These are phyloP conservation scores for Xylaria palmicola DNA, from an alignment of 495 filamentous ascomycete genomes.

Conservation along the genomic window DNA sequence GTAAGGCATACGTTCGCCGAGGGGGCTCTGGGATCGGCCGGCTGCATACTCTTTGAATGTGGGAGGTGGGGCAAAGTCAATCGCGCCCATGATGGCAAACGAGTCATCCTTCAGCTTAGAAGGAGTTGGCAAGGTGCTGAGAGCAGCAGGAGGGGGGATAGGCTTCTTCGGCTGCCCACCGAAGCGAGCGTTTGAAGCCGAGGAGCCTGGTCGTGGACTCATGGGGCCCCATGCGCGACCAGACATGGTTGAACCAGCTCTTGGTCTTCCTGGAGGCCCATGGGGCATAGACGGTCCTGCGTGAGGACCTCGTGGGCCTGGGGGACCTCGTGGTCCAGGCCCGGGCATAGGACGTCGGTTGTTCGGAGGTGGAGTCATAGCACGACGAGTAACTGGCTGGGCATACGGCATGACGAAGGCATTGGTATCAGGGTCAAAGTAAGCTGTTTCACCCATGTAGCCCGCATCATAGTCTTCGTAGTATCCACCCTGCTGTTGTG, in stretches of 20 bases:
- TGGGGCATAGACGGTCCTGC: slow-evolving; percentile 36
- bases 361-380: slow-evolving; percentile 94
- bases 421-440: slow-evolving; percentile 74
- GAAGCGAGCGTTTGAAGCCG: slow-evolving; percentile 56
- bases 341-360: slow-evolving; percentile 58
- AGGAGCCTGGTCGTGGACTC: slow-evolving; percentile 61
- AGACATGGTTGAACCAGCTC: slow-evolving; percentile 46
- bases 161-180: slow-evolving; percentile 52
- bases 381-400: slow-evolving; percentile 79
- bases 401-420: slow-evolving; percentile 77
- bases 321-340: slow-evolving; percentile 32
- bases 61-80: slow-evolving; percentile 84
- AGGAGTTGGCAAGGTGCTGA: slow-evolving; percentile 79
- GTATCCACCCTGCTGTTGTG: slow-evolving; percentile 48
- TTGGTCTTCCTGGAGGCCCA: slow-evolving; percentile 37
- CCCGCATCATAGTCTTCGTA: slow-evolving; percentile 69
- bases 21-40: slow-evolving; percentile 78
- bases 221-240: slow-evolving; percentile 28
- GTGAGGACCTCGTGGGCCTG: slow-evolving; percentile 30
- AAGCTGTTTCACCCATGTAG: slow-evolving; percentile 60
- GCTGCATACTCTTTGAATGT: slow-evolving; percentile 64
- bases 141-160: slow-evolving; percentile 69
- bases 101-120: slow-evolving; percentile 83
- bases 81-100: slow-evolving; percentile 62
- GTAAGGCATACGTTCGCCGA: slow-evolving; percentile 73